phyloP scores from a whole-genome alignment of 1,139 yeast species.

The Spencermartinsiella ligniputridi region DNA sequence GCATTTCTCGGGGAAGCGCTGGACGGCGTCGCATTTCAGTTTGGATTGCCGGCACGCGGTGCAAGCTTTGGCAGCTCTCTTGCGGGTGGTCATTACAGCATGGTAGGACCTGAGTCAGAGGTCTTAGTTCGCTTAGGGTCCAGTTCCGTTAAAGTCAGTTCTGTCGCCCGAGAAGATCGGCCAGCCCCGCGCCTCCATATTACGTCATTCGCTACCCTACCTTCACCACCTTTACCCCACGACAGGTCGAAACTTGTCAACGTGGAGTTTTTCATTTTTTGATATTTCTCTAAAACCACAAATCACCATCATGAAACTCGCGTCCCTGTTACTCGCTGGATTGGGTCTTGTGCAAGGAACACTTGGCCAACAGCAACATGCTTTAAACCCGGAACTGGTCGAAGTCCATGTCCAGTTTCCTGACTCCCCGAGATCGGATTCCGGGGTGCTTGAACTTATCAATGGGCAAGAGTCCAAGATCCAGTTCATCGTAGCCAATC shows the following conservation, averaged over 20 bases:
- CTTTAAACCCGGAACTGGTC: not conserved
- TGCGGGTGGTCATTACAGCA: not conserved
- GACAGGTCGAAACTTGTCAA: not conserved
- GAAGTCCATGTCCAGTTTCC: slow-evolving; percentile 8
- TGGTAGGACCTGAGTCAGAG: too few species aligned
- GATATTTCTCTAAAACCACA: too few species aligned
- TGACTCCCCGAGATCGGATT: slow-evolving; percentile 6
- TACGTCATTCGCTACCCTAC: too few species aligned
- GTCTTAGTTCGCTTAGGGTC: too few species aligned
- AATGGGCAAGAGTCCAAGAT: slow-evolving; percentile 57
- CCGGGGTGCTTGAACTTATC: slow-evolving; percentile 19
- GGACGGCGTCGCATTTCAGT: slow-evolving; percentile 23
- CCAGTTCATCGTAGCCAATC: slow-evolving; percentile 51
- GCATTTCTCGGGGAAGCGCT: slow-evolving; percentile 21
- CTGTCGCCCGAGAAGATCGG: too few species aligned
- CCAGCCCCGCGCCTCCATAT: too few species aligned
- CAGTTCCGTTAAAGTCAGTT: too few species aligned
- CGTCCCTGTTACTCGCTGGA: slow-evolving; percentile 4
- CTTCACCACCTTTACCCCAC: slow-evolving; percentile 1
- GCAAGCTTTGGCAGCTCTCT: slow-evolving; percentile 20
- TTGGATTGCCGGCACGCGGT: slow-evolving; percentile 22
- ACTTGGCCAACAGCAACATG: not conserved
- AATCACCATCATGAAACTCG: slow-evolving; percentile 5
- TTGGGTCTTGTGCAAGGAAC: slow-evolving; percentile 1
- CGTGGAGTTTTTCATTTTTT: slow-evolving; percentile 9